Evolutionary conservation across 805 yeast species (phyloP).

Genomic region (Candida nonsorbophila): DNA sequence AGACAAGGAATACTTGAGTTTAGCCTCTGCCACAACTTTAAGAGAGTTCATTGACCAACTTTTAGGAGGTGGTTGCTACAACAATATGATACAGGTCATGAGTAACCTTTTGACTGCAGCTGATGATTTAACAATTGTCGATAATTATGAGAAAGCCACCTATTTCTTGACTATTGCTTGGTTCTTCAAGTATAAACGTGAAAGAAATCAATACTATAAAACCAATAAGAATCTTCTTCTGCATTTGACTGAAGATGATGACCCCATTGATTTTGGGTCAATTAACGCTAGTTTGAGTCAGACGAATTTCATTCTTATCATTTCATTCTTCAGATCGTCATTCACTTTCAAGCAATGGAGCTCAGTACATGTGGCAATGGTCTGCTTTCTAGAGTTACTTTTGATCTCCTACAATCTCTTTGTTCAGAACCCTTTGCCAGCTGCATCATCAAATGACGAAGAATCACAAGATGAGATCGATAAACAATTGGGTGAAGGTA

Average conservation of each 20-base stretch:
- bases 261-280: constrained; percentile 32
- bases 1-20: constrained; percentile 21
- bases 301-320: constrained; percentile 51
- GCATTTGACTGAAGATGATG: constrained; percentile 17
- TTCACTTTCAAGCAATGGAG: constrained; percentile 45
- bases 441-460: constrained; percentile 34
- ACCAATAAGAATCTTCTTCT: constrained; percentile 5
- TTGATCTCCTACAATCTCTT: constrained; percentile 42
- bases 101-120: constrained; percentile 35
- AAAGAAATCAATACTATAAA: constrained; percentile 8
- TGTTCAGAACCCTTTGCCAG: constrained; percentile 11
- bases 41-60: constrained; percentile 44
- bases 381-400: constrained; percentile 61
- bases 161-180: constrained; percentile 64
- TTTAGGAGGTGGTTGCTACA: constrained; percentile 72
- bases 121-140: constrained; percentile 24
- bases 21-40: constrained; percentile 24
- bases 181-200: constrained; percentile 67
- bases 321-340: constrained; percentile 40
- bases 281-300: constrained; percentile 57
- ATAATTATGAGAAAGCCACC: constrained; percentile 32
- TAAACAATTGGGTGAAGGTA: constrained; percentile 47
- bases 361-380: constrained; percentile 64
- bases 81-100: constrained; percentile 52
- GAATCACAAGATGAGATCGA: constrained; percentile 35